phyloP scores from a whole-genome alignment of 2,329 filamentous ascomycete species.

The Onygenales sp. region DNA sequence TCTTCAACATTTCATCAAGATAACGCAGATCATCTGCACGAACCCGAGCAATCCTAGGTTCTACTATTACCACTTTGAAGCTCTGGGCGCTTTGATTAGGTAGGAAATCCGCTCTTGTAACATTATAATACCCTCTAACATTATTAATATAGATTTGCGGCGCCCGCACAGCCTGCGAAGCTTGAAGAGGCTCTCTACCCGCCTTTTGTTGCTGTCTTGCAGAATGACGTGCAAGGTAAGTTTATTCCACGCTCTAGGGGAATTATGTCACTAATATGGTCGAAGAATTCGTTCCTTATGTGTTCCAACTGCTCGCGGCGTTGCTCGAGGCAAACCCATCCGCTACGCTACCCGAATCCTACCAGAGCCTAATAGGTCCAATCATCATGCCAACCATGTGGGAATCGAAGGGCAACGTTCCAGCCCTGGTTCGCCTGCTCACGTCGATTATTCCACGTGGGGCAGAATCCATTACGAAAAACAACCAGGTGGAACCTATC shows the following conservation, averaged over 20 bases:
- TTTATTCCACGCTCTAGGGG: neutral
- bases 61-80: conserved; percentile 98
- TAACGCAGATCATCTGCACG: conserved; percentile 82
- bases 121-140: neutral
- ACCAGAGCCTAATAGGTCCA: conserved; percentile 66
- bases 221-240: conserved; percentile 69
- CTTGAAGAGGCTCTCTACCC: conserved; percentile 74
- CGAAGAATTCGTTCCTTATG: conserved; percentile 84
- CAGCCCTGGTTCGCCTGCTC: conserved; percentile 76
- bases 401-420: conserved; percentile 88
- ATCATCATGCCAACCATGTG: conserved; percentile 75
- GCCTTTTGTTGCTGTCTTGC: conserved; percentile 71
- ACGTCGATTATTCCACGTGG: conserved; percentile 75
- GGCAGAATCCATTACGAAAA: conserved; percentile 59
- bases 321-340: conserved; percentile 78
- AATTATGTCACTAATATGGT: conserved; percentile 20
- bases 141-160: conserved; percentile 46
- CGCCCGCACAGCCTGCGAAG: conserved; percentile 56
- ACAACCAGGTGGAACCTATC: conserved; percentile 76
- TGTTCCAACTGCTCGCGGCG: conserved; percentile 90
- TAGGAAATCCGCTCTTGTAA: conserved; percentile 20
- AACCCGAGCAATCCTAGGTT: conserved; percentile 97
- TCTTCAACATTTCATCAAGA: conserved; percentile 74
- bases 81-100: conserved; percentile 77
- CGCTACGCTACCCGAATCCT: conserved; percentile 68